phyloP scores from a whole-genome alignment of 768 basidiomycete genomes.

The Pisolithus albus region DNA sequence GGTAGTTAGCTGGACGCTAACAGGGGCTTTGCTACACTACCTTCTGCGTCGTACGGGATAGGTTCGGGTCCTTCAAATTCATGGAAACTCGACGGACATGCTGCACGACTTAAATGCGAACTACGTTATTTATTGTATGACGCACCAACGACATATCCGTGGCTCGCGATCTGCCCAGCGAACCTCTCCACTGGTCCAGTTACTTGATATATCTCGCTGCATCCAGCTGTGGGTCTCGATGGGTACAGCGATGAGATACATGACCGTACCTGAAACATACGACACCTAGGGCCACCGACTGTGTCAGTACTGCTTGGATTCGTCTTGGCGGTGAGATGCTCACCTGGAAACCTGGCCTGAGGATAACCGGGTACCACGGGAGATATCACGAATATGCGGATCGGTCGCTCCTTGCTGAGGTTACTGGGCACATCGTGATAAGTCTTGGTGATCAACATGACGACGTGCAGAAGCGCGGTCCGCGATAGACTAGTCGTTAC shows the following conservation, averaged over 20 bases:
- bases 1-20: background rate
- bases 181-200: slow-evolving; percentile 96
- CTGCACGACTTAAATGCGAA: slow-evolving; percentile 29
- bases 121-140: background rate
- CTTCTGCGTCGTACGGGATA: slow-evolving; percentile 84
- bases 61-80: slow-evolving; percentile 88
- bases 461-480: too few relatives aligned
- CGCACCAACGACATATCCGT: slow-evolving; percentile 78
- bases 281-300: slow-evolving; percentile 45
- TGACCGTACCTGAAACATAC: slow-evolving; percentile 65
- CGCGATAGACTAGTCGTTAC: too few relatives aligned
- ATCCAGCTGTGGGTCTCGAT: background rate
- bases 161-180: slow-evolving; percentile 80
- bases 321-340: background rate
- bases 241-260: background rate
- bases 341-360: slow-evolving; percentile 85
- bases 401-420: slow-evolving; percentile 55
- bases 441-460: slow-evolving; percentile 79
- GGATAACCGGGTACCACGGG: slow-evolving; percentile 79
- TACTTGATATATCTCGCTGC: slow-evolving; percentile 91
- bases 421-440: slow-evolving; percentile 71
- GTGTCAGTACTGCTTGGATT: background rate
- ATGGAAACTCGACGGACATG: slow-evolving; percentile 82
- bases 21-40: slow-evolving; percentile 28
- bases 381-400: slow-evolving; percentile 78